Base-by-base conservation (phyloP, 495 filamentous ascomycete species). In the Apodospora peruviana region DNA sequence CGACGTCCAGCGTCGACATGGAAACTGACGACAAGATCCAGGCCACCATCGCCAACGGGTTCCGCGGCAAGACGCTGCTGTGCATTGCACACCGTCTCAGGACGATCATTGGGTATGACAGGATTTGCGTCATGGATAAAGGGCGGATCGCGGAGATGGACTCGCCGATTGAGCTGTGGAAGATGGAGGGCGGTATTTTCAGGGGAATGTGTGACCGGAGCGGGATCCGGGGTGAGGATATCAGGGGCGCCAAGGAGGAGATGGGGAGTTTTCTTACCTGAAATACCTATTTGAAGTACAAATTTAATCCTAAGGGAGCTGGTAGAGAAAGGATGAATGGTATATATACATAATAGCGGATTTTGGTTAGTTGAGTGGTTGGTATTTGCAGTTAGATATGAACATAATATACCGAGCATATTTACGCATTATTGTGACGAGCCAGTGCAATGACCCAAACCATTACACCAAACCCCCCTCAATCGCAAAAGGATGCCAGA, bases 1-100 rank as follows among this genome's bases (percentile, higher is more conserved):
- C 93, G 0, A 98, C 91, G 0, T 88, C 83, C 3, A 86, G 81
- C 4, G 90, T 98, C 4, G 91, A 98, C 67, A 91, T 96, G 69
- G 91, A 95, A 64, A 98, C 93, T 10, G 91, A 98, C 55, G 81
- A 87, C 68, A 91, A 90, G 76, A 96, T 98, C 65, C 93, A 98
- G 71, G 71, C 72, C 37, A 95, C 91, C 5, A 96, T 98, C 66
- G 84, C 86, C 1, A 76, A 79, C 14, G 93, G 85, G 0, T 98
- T 98, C 70, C 75, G 79, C 48, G 93, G 90, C 34, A 88, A 85
- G 75, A 98, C 91, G 35, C 61, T 98, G 49, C 71, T 98, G 41
- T 95, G 90, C 67, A 96, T 98, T 65, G 91, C 91, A n/a, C 91
- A 97, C 67, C 77, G 91, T 10, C 67, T 96, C 56, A 82, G 87